phyloP scores from a whole-genome alignment of 2,329 filamentous ascomycete genomes.

The Botrytis porri region DNA sequence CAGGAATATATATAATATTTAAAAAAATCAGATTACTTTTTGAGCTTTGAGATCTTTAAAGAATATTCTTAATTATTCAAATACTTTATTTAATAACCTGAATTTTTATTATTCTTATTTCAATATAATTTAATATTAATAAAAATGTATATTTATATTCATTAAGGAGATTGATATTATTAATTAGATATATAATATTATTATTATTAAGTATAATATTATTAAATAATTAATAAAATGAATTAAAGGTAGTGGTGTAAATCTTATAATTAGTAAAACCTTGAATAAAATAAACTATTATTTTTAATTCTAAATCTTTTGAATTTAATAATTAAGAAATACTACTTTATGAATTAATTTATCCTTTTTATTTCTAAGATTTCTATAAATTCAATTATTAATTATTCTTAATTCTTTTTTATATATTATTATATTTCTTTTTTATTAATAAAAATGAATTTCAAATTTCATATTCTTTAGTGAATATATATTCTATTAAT shows the following conservation, averaged over 20 bases:
- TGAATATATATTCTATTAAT: too few species aligned
- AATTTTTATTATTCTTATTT: too few species aligned
- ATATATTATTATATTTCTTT: too few species aligned
- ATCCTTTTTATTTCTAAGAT: accelerated
- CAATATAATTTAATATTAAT: accelerated
- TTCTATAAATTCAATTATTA: accelerated
- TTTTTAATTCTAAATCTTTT: accelerated
- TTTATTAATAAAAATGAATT: too few species aligned
- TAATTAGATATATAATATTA: too few species aligned
- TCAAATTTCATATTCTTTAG: accelerated
- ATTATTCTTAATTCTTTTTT: too few species aligned
- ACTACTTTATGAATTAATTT: accelerated
- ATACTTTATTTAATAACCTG: accelerated
- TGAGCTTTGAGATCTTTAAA: accelerated
- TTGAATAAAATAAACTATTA: accelerated
- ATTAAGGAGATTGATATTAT: too few species aligned
- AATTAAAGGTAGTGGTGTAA: too few species aligned
- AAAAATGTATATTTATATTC: accelerated
- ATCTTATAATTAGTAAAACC: accelerated
- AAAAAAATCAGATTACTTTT: too few species aligned
- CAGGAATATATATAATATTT: too few species aligned
- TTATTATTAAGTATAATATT: too few species aligned
- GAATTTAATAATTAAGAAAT: accelerated
- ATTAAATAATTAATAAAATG: accelerated
- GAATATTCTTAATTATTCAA: too few species aligned